Conservation (phyloP, 2,329 filamentous ascomycete species). For the Eutypa lata region DNA sequence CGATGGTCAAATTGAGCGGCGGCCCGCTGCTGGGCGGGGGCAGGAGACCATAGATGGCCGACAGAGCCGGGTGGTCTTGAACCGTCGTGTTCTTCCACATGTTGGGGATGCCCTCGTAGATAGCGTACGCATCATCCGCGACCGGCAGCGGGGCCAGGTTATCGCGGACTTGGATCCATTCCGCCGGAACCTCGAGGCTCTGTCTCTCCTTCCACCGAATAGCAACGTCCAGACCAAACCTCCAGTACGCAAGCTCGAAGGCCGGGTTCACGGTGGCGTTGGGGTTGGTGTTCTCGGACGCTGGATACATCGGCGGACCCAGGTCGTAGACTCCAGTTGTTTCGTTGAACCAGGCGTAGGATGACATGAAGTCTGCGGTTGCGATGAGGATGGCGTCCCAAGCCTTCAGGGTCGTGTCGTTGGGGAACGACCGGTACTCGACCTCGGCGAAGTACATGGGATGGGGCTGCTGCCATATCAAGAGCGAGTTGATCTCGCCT, state of each 20-base stretch:
- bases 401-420: constrained; percentile 38
- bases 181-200: constrained; percentile 35
- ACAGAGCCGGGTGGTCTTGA: constrained; percentile 41
- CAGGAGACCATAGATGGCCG: constrained; percentile 40
- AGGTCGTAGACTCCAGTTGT: constrained; percentile 49
- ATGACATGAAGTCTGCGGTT: constrained; percentile 58
- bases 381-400: constrained; percentile 52
- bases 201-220: constrained; percentile 49
- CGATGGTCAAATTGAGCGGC: constrained; percentile 31
- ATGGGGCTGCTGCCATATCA: constrained; percentile 64
- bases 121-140: constrained; percentile 47
- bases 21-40: constrained; percentile 35
- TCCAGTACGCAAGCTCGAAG: constrained; percentile 61
- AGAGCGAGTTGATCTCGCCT: constrained; percentile 57
- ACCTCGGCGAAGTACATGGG: constrained; percentile 58
- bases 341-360: constrained; percentile 52
- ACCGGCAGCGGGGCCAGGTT: constrained; percentile 52
- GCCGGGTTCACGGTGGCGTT: constrained; percentile 56
- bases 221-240: constrained; percentile 55
- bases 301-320: constrained; percentile 43
- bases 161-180: constrained; percentile 47
- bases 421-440: constrained; percentile 47
- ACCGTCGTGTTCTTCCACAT: constrained; percentile 41
- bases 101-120: constrained; percentile 48
- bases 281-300: constrained; percentile 55